These are phyloP conservation scores for Dendrothele bispora DNA, from an alignment of 768 basidiomycete species.

Conservation along the genomic window DNA sequence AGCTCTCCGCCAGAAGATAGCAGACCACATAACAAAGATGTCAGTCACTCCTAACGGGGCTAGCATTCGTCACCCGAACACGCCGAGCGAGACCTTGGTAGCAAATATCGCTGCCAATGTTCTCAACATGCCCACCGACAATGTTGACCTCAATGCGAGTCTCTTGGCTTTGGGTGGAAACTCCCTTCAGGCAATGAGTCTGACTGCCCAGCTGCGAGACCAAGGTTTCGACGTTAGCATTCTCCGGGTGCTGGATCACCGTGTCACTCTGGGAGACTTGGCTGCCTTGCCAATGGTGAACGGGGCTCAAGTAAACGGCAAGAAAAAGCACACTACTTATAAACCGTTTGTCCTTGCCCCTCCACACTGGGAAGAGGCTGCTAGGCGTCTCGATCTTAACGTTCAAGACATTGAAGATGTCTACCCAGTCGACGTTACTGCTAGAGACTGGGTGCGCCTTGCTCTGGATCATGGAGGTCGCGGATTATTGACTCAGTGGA, in stretches of 20 bases:
- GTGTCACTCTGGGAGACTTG: not conserved
- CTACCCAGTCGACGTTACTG: not conserved
- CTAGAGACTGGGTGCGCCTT: constrained; percentile 2
- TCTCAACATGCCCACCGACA: not conserved
- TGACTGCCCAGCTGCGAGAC: not conserved
- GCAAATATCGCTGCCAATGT: not conserved
- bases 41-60: not conserved
- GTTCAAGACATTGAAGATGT: constrained; percentile 6
- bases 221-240: not conserved
- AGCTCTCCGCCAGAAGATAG: not conserved
- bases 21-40: not conserved
- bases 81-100: not conserved
- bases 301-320: not conserved
- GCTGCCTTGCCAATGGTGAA: not conserved
- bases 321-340: not conserved
- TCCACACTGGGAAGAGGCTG: not conserved
- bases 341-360: constrained; percentile 1
- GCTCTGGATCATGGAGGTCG: not conserved
- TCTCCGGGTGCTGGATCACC: not conserved
- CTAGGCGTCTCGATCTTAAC: not conserved
- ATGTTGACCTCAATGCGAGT: not conserved
- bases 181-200: constrained; percentile 4
- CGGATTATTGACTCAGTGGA: not conserved
- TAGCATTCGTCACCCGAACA: not conserved
- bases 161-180: constrained; percentile 1